Base-by-base conservation (phyloP, 2,329 filamentous ascomycete species). In the Magnaporthiopsis poae region DNA sequence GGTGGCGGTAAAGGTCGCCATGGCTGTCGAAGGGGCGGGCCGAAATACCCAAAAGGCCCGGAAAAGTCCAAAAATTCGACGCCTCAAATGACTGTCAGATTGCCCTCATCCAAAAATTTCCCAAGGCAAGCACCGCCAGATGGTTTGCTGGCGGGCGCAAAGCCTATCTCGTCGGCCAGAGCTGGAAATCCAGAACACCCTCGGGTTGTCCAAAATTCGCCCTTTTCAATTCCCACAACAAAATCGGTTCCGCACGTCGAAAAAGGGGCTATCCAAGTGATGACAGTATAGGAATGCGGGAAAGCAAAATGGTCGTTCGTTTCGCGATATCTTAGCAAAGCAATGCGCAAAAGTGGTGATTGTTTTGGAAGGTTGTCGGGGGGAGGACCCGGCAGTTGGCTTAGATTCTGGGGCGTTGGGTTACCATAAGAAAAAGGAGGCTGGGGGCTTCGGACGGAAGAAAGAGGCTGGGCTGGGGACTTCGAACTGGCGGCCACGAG, bases 1-100 rank as follows among this genome's bases (percentile, higher is more conserved):
- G 65, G 80, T 76, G 66, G 82, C 75, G 63, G 77, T 65, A 61
- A 66, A 68, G 60, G 52, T 60, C 60, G 64, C 35, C 61, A 64
- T 63, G 59, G 39, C 27, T 56, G 46, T 12, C 15, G 11, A 25
- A 25, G 25, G 5, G 25, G 29, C n/a, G 56, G 35, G 36, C 46
- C 46, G n/a, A 56, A 56, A 25, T 56, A 56, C 46, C 46, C 46
- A 56, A 56, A 56, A 11, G n/a, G 46, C 18, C 46, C 46, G 8
- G 35, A 21, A 56, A 56, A 11, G 5, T 25, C 46, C 18, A 56
- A 56, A 56, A 56, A 56, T 11, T 25, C 46, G 21, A 27, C 21
- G 27, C 18, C 62, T 27, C 36, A 64, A n/a, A 52, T 5, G 18
- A 7, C 27, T 7, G 31, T 63, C 62, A 63, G 62, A 63, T 63